phyloP scores from a whole-genome alignment of 805 yeast species.

The Wickerhamiella australiensis region DNA sequence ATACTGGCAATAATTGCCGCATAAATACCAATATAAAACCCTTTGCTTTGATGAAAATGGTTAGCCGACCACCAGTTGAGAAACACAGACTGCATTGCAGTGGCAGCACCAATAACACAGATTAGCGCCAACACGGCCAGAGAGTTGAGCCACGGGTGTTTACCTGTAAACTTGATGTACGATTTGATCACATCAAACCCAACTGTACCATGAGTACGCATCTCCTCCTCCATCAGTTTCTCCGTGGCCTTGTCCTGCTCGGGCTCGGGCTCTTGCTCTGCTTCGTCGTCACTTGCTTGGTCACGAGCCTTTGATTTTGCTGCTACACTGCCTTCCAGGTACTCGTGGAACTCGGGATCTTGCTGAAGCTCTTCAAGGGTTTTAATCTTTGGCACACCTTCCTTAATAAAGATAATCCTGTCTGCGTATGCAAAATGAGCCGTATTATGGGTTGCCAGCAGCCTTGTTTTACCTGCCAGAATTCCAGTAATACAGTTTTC shows the following conservation, averaged over 20 bases:
- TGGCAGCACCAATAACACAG: constrained; percentile 36
- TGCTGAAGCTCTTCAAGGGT: constrained; percentile 40
- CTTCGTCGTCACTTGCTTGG: background rate
- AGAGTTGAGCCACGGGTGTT: background rate
- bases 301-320: background rate
- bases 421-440: constrained; percentile 60
- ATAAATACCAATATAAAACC: constrained; percentile 58
- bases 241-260: background rate
- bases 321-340: background rate
- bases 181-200: background rate
- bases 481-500: constrained; percentile 53
- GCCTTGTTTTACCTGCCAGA: constrained; percentile 47
- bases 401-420: constrained; percentile 46
- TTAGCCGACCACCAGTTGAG: constrained; percentile 66
- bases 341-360: background rate
- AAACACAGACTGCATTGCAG: constrained; percentile 28
- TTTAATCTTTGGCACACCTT: constrained; percentile 43
- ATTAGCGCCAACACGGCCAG: constrained; percentile 21
- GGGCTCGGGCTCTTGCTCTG: constrained; percentile 12
- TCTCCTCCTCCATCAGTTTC: constrained; percentile 3
- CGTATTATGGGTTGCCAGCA: constrained; percentile 77
- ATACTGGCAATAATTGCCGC: constrained; percentile 42
- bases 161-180: background rate
- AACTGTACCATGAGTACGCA: background rate
- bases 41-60: constrained; percentile 38